A percentile compares a stretch with the other conserved stretches of the same genome.
phyloP scores from a whole-genome alignment of 106 monocot genomes.

The Dendrobium officinale region DNA sequence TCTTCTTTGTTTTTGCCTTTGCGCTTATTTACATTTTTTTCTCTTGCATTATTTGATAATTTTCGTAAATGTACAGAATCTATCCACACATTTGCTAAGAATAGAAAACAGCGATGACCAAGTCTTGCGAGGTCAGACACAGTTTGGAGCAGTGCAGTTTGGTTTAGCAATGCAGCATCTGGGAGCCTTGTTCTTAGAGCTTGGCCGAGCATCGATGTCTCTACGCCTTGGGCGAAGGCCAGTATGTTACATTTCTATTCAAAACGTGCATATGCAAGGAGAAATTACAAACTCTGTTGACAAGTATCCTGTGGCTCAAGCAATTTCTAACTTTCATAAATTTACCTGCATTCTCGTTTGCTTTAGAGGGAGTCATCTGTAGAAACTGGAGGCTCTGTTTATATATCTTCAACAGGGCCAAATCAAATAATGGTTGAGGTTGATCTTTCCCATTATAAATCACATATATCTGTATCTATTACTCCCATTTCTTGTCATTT shows the following conservation, averaged over 20 bases:
- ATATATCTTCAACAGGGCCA: slow-evolving; percentile 66
- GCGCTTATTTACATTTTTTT: no score
- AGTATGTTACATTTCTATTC: slow-evolving; percentile 38
- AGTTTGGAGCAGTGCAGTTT: slow-evolving; percentile 55
- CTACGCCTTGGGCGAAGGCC: slow-evolving; percentile 66
- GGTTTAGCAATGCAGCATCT: slow-evolving; percentile 82
- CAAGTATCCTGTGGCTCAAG: not conserved
- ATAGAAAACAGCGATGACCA: slow-evolving; percentile 43
- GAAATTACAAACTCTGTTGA: not conserved
- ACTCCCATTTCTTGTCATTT: not conserved
- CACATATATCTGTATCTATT: not conserved
- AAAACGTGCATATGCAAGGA: not conserved
- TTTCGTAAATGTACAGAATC: slow-evolving; percentile 27
- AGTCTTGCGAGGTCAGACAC: slow-evolving; percentile 38
- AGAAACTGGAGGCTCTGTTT: slow-evolving; percentile 76
- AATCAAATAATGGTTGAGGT: slow-evolving; percentile 96
- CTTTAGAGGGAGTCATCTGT: slow-evolving; percentile 64
- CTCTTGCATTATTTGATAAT: not conserved
- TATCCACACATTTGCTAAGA: slow-evolving; percentile 40
- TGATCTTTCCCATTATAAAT: not conserved
- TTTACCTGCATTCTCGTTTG: not conserved
- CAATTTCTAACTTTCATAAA: not conserved
- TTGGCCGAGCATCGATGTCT: slow-evolving; percentile 73
- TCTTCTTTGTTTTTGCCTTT: no score
- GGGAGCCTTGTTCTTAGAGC: slow-evolving; percentile 86